Evolutionary conservation across 2,329 filamentous ascomycete species (phyloP).

Genomic region (Alternaria arbusti): DNA sequence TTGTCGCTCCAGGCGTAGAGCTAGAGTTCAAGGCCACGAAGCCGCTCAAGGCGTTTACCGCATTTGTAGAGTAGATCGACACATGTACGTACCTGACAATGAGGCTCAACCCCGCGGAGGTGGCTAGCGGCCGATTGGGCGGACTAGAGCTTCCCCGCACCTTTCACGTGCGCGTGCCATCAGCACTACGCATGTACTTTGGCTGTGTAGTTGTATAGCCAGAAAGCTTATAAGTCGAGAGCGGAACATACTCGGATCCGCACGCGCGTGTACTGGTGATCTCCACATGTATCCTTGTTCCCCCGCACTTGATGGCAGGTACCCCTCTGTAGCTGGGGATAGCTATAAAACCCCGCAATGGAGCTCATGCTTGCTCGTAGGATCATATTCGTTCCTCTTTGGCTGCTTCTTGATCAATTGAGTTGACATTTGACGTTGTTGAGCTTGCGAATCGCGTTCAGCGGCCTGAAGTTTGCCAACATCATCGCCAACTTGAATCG

Average conservation of each 20-base stretch:
- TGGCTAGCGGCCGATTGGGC: conserved; percentile 26
- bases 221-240: neutral
- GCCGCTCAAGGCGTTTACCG: conserved; percentile 57
- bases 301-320: conserved; percentile 33
- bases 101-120: conserved; percentile 21
- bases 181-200: neutral
- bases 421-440: neutral
- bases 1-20: conserved; percentile 65
- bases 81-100: neutral
- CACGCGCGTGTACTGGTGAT: conserved; percentile 12
- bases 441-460: neutral
- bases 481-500: neutral
- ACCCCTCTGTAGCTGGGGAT: conserved; percentile 14
- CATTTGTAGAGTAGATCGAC: conserved; percentile 51
- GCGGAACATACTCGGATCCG: conserved; percentile 33
- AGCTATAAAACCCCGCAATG: conserved; percentile 37
- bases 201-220: neutral
- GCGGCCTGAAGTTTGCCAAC: neutral
- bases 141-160: conserved; percentile 24
- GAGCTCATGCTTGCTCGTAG: neutral
- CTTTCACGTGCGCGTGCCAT: neutral
- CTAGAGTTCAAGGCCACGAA: conserved; percentile 54
- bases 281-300: conserved; percentile 34
- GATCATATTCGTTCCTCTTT: neutral
- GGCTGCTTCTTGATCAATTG: neutral